Evolutionary conservation across 2,329 filamentous ascomycete genomes (phyloP).

Genomic region (Colletotrichum sp.): DNA sequence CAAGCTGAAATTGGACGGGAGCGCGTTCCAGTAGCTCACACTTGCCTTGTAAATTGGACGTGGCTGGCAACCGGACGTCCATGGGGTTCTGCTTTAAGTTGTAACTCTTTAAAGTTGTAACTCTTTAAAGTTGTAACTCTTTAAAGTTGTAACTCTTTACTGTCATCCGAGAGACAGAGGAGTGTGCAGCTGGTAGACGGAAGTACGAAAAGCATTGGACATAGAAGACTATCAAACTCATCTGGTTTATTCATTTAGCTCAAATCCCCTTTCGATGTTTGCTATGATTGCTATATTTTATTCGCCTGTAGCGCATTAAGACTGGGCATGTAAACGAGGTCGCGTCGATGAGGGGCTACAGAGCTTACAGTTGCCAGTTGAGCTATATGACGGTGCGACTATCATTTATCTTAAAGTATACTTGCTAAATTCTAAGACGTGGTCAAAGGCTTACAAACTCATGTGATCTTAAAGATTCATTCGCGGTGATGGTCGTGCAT

Average conservation of each 20-base stretch:
- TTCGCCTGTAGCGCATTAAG: neutral
- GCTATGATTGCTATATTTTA: neutral
- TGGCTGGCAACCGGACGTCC: neutral
- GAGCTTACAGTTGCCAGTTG: neutral
- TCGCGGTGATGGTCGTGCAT: neutral
- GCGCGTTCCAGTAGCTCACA: rapidly evolving
- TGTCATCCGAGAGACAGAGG: neutral
- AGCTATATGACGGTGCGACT: neutral
- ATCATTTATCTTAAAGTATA: neutral
- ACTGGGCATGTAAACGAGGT: neutral
- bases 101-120: neutral
- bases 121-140: neutral
- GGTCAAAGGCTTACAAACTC: no score
- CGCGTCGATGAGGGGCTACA: neutral
- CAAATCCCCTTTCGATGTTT: no score
- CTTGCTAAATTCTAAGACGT: no score
- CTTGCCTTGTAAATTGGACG: neutral
- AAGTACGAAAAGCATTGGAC: neutral
- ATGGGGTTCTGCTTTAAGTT: rapidly evolving
- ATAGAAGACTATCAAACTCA: no score
- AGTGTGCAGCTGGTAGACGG: neutral
- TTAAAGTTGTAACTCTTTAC: neutral
- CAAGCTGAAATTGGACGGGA: neutral
- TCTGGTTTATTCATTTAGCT: no score
- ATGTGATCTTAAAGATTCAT: neutral